A percentile compares a stretch with the other conserved stretches of the same genome.
phyloP scores from a whole-genome alignment of 108 stramenopile genomes.

The Nannochloropsis salina region DNA sequence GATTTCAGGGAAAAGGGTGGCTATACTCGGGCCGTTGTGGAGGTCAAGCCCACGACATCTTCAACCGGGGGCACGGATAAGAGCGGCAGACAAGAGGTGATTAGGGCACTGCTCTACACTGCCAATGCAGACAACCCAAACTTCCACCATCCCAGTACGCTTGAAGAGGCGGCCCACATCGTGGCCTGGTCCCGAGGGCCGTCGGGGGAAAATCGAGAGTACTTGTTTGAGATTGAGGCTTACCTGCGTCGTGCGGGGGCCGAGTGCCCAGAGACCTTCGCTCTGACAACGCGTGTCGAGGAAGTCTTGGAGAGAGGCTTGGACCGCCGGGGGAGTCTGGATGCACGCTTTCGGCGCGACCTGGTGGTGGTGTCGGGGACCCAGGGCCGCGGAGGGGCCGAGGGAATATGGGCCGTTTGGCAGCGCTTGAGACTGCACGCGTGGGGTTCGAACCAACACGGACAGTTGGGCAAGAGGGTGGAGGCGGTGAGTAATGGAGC shows the following conservation, averaged over 20 bases:
- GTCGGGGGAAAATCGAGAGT: conserved; percentile 38
- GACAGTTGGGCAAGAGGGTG: neutral
- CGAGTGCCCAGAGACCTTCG: neutral
- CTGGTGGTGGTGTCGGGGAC: neutral
- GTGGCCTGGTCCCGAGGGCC: conserved; percentile 39
- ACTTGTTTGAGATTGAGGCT: conserved; percentile 32
- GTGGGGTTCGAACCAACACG: neutral
- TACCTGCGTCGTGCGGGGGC: conserved; percentile 25
- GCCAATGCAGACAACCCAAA: conserved; percentile 39
- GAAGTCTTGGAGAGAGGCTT: conserved; percentile 11
- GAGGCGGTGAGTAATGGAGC: neutral
- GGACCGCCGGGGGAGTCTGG: neutral
- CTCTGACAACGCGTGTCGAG: neutral
- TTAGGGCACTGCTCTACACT: conserved; percentile 39
- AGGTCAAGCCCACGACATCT: conserved; percentile 25
- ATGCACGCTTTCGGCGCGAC: neutral
- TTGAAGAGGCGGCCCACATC: conserved; percentile 37
- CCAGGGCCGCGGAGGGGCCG: neutral
- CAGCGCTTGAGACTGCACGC: neutral
- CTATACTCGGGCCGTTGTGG: conserved; percentile 40
- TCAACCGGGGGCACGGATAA: neutral
- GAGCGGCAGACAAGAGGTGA: neutral
- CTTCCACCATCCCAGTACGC: conserved; percentile 24
- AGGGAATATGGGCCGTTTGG: neutral
- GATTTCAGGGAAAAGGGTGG: conserved; percentile 48